Base-by-base conservation (phyloP, 352 stramenopile species). In the Globisporangium yorkense region DNA sequence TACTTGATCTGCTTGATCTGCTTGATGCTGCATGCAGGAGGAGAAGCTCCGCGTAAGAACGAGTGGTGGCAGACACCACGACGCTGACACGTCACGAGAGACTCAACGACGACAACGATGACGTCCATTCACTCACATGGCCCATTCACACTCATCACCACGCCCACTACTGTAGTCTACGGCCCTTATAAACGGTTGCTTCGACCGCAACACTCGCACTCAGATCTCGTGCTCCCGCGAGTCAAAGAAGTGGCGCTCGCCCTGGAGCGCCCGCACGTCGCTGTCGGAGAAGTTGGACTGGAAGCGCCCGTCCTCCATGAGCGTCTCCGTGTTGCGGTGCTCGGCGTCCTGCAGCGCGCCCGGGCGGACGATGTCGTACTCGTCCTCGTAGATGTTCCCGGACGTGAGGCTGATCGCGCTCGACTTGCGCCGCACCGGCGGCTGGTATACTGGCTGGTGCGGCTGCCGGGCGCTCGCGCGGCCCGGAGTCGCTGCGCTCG, bases 311-410 rank as follows among this genome's bases (percentile, higher is more conserved):
- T 84, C 77, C 8, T 71, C 59, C 12, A 86, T 76, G 16, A 89
- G 40, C 63, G 77, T 75, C 68, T 92, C 81, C 6, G 79, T 92
- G 62, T 80, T 82, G 49, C 81, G 77, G n/a, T 67, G 66, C 44
- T 88, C 78, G 29, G 69, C 74, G 7, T 83, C 77, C 2, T 53
- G 68, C 54, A 92, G 72, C 43, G 71, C 81, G 27, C 67, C 69
- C 1, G 77, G 75, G 57, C 84, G 77, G 0, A 92, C 79, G 35
- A 92, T 92, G 50, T 92, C 81, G 50, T 84, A 92, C 59, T 91
- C 78, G 56, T 85, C 80, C 5, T 64, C 66, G 48, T 67, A 64
- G 59, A 53, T 56, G 24, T 59, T 50, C 29, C 53, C 61, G 1
- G 65, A 54, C 12, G 41, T n/a, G 39, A 54, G 44, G 40, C 48